Evolutionary conservation across 2,329 filamentous ascomycete species (phyloP).

Genomic region (Fusarium sp.): DNA sequence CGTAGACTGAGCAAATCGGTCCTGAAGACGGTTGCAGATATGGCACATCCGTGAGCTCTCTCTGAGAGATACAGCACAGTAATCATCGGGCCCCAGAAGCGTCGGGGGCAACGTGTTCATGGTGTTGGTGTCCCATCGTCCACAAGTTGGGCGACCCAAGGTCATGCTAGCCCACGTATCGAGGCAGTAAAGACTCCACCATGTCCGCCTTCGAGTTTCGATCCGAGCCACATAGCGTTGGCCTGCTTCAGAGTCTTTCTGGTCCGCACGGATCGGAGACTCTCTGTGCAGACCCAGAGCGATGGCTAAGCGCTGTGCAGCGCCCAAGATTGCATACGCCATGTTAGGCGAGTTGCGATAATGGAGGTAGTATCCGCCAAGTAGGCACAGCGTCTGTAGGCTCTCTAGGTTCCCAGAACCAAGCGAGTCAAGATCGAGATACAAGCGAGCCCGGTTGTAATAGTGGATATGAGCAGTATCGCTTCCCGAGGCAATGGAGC

Average conservation of each 20-base stretch:
- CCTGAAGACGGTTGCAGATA: slow-evolving; percentile 46
- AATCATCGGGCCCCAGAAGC: slow-evolving; percentile 36
- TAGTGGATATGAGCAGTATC: slow-evolving; percentile 68
- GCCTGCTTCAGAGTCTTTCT: slow-evolving; percentile 60
- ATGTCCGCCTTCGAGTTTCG: slow-evolving; percentile 74
- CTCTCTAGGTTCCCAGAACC: slow-evolving; percentile 76
- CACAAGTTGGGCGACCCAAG: slow-evolving; percentile 68
- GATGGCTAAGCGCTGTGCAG: slow-evolving; percentile 79
- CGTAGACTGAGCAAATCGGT: slow-evolving; percentile 45
- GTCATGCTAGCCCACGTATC: slow-evolving; percentile 80
- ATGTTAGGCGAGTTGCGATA: slow-evolving; percentile 83
- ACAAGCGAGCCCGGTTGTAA: slow-evolving; percentile 65
- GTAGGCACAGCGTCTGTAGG: slow-evolving; percentile 76
- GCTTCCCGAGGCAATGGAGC: slow-evolving; percentile 68
- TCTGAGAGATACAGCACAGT: slow-evolving; percentile 40
- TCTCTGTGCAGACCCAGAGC: slow-evolving; percentile 79
- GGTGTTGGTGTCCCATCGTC: slow-evolving; percentile 45
- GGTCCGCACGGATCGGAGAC: slow-evolving; percentile 30
- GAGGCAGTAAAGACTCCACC: slow-evolving; percentile 79
- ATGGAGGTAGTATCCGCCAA: slow-evolving; percentile 82
- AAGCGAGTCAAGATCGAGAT: slow-evolving; percentile 67
- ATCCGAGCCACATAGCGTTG: slow-evolving; percentile 10
- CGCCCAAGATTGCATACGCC: slow-evolving; percentile 79
- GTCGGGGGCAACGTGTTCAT: slow-evolving; percentile 47
- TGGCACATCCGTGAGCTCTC: slow-evolving; percentile 47